Evolutionary conservation across 2,329 filamentous ascomycete species (phyloP), one percentile per base, ranked within the genome.

Genomic region (Colletotrichum scovillei): DNA sequence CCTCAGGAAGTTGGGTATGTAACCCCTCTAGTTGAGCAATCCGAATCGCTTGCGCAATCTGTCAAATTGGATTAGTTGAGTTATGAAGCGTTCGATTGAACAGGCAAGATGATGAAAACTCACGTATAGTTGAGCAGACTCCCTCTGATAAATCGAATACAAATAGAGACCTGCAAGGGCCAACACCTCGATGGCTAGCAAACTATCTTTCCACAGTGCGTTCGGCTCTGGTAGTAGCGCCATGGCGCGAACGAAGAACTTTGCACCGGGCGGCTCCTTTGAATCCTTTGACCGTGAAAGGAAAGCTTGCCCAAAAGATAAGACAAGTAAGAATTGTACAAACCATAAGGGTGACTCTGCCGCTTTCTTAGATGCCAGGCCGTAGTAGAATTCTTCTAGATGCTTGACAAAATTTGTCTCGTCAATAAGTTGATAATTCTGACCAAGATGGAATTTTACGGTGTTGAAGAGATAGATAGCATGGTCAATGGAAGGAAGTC

Each of bases 21-120:
- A 85, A 30, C 0, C 84, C 83, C 71, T 84, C 83, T 1, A 84
- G n/a, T 16, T 84, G 82, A 2, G 83, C 83, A 2, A 84, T 83
- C 3, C 82, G 80, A 19, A 85, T 79, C 5, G 83, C 83, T 49
- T 84, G 82, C 2, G 80, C 80, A 42, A 85, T 76, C 83, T 85
- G 26, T 19, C n/a, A 24, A 2, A 28, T 46, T 19, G 46, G 14
- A 38, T 57, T 52, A 57, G 14, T 26, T 5, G 53, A 9, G 7
- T 46, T 38, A 5, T 38, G 12, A 30, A 9, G 7, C 30, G 12
- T 38, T 38, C 5, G 3, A 52, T 35, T 3, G 24, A 16, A 24
- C 6, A 14, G 49, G 38, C 22, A 11, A 49, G n/a, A 38, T 38
- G 14, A 19, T 3, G n/a, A 6, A n/a, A 14, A 72, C 78, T 75